Evolutionary conservation across 331 rosid genomes (phyloP).

Genomic region (Dryas integrifolia): DNA sequence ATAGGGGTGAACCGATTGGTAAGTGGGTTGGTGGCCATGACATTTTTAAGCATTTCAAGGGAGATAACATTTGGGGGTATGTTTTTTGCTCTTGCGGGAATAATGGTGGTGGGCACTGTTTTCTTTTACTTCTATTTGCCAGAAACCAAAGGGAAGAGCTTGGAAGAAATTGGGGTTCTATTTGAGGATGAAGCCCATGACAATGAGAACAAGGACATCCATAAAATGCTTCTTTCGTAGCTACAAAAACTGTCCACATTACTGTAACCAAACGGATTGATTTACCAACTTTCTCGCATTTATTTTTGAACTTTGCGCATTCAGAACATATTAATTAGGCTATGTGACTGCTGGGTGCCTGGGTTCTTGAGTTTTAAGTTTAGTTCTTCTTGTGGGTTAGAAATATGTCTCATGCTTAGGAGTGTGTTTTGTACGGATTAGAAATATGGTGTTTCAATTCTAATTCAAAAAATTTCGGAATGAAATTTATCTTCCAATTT

Average conservation of each 20-base stretch:
- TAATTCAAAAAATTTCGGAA: no score
- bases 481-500: no score
- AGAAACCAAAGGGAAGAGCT: constrained; percentile 81
- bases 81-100: constrained; percentile 54
- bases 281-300: no score
- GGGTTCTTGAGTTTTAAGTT: no score
- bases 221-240: constrained; percentile 14
- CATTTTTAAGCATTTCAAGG: constrained; percentile 53
- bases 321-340: no score
- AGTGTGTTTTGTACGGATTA: no score
- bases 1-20: constrained; percentile 74
- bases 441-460: no score
- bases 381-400: no score
- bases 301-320: no score
- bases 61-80: constrained; percentile 57
- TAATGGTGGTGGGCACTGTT: constrained; percentile 54
- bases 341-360: no score
- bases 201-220: not conserved
- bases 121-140: constrained; percentile 65
- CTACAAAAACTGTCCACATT: not conserved
- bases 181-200: constrained; percentile 46
- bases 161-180: constrained; percentile 73
- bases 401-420: no score
- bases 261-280: no score
- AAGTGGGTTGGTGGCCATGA: constrained; percentile 73